A percentile compares a stretch with the other conserved stretches of the same genome.
phyloP scores from a whole-genome alignment of 2,329 filamentous ascomycete genomes.

The Incumbomyces lentus region DNA sequence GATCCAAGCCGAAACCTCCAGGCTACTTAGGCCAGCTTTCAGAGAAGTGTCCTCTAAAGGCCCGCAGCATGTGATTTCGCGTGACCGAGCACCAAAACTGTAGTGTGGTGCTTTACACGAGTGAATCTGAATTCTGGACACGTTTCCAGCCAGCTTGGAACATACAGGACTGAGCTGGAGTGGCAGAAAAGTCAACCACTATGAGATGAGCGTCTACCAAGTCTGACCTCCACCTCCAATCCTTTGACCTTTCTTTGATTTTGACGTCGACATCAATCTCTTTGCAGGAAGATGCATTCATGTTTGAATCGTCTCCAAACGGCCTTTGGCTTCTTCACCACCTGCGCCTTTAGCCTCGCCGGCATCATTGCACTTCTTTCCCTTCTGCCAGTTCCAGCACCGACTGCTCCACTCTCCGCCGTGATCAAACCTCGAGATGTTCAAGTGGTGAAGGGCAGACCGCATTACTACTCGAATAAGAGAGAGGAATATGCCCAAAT shows the following conservation, averaged over 20 bases:
- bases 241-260: slow-evolving; percentile 1
- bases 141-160: too few species aligned
- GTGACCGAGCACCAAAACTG: too few species aligned
- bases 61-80: too few species aligned
- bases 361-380: slow-evolving; percentile 68
- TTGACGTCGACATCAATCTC: too few species aligned
- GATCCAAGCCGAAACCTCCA: too few species aligned
- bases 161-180: too few species aligned
- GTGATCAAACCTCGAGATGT: slow-evolving; percentile 61
- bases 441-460: slow-evolving; percentile 79
- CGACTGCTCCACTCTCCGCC: slow-evolving; percentile 50
- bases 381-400: slow-evolving; percentile 44
- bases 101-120: too few species aligned
- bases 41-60: too few species aligned
- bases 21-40: too few species aligned
- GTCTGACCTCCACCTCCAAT: not conserved
- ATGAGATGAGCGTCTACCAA: not conserved
- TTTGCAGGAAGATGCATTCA: slow-evolving; percentile 62
- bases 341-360: slow-evolving; percentile 73
- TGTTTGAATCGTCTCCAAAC: slow-evolving; percentile 75
- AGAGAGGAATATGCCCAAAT: slow-evolving; percentile 94
- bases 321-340: slow-evolving; percentile 96
- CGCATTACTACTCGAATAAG: slow-evolving; percentile 90
- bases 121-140: too few species aligned
- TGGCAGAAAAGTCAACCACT: not conserved